Conservation (phyloP, 1,284 basidiomycete species). For the Phellopilus nigrolimitatus region DNA sequence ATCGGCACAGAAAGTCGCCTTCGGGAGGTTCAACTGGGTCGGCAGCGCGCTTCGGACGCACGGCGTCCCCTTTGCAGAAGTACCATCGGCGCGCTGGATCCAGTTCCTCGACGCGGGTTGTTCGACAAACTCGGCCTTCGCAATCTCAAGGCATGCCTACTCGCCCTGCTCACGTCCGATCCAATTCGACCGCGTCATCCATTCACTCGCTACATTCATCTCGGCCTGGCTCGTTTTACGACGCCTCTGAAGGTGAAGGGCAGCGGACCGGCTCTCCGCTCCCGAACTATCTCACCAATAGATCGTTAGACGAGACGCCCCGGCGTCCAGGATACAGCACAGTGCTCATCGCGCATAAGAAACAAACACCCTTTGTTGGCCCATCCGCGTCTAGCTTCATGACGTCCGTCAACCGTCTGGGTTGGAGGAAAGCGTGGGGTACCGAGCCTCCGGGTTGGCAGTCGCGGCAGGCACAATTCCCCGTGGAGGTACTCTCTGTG, state of each 20-base stretch:
- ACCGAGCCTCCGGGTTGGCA: slow-evolving; percentile 81
- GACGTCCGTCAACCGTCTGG: slow-evolving; percentile 54
- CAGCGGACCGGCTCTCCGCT: slow-evolving; percentile 50
- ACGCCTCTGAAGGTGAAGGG: slow-evolving; percentile 61
- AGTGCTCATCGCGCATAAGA: slow-evolving; percentile 73
- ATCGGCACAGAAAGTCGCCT: slow-evolving; percentile 65
- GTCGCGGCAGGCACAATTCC: slow-evolving; percentile 59
- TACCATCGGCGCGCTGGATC: slow-evolving; percentile 70
- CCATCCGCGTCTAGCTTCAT: slow-evolving; percentile 34
- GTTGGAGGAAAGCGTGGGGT: slow-evolving; percentile 86
- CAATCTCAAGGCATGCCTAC: slow-evolving; percentile 30
- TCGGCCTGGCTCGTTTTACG: slow-evolving; percentile 69
- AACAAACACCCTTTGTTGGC: slow-evolving; percentile 59
- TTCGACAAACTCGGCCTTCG: slow-evolving; percentile 50
- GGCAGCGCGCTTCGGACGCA: slow-evolving; percentile 43
- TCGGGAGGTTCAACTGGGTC: slow-evolving; percentile 72
- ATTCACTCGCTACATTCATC: slow-evolving; percentile 67
- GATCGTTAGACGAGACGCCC: slow-evolving; percentile 44
- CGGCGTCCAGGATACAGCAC: slow-evolving; percentile 43
- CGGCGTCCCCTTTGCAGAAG: slow-evolving; percentile 63
- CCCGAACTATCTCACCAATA: slow-evolving; percentile 36
- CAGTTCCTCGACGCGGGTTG: slow-evolving; percentile 72
- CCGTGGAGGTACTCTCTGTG: slow-evolving; percentile 67
- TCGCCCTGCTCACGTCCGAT: slow-evolving; percentile 49
- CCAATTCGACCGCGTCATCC: slow-evolving; percentile 71